Evolutionary conservation across 352 stramenopile genomes (phyloP).

Genomic region (Aphanomyces astaci): DNA sequence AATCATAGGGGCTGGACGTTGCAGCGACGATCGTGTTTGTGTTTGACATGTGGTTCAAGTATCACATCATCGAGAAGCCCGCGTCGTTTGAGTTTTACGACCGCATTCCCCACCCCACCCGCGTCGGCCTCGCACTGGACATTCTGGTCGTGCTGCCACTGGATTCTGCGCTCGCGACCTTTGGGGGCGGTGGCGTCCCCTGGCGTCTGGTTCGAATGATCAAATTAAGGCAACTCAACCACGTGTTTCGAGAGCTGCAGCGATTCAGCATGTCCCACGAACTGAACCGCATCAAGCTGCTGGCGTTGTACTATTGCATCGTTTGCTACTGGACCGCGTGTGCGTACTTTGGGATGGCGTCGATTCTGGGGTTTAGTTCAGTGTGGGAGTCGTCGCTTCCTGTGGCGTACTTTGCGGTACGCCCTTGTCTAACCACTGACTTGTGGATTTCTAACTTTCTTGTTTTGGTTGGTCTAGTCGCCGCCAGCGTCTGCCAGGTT

Average conservation of each 20-base stretch:
- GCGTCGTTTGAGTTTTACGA: neutral
- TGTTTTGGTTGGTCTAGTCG: neutral
- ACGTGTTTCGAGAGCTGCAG: neutral
- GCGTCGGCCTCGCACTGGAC: neutral
- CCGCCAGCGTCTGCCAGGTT: neutral
- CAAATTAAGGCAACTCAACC: neutral
- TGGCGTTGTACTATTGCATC: slow-evolving; percentile 16
- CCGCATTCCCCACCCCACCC: neutral
- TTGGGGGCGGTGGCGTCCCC: neutral
- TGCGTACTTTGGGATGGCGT: slow-evolving; percentile 25
- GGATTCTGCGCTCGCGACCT: neutral
- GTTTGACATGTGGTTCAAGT: neutral
- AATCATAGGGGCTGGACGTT: neutral
- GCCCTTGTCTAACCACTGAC: neutral
- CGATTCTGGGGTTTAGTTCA: slow-evolving; percentile 24
- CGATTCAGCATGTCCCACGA: slow-evolving; percentile 15
- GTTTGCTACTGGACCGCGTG: slow-evolving; percentile 23
- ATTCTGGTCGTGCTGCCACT: neutral
- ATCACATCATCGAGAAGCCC: neutral
- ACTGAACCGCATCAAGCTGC: slow-evolving; percentile 18
- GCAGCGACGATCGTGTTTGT: neutral
- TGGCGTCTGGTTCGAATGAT: neutral
- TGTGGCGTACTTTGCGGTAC: neutral
- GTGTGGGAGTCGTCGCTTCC: slow-evolving; percentile 16
- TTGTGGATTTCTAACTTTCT: no score